These are phyloP conservation scores for Boletus rex-veris DNA, from an alignment of 768 basidiomycete species.

Conservation along the genomic window DNA sequence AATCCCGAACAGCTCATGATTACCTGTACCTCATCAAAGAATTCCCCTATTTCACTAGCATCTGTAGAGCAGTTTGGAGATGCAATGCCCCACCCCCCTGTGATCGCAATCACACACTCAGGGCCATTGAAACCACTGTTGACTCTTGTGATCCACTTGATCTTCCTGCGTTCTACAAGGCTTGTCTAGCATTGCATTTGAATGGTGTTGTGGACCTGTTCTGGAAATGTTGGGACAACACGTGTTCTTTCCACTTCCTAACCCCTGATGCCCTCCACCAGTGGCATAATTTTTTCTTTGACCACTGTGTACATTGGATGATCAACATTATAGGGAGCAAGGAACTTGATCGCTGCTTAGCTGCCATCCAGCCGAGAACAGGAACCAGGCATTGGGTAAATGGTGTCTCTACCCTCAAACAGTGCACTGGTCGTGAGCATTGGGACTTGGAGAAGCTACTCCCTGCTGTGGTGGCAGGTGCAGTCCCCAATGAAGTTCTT, in stretches of 20 bases:
- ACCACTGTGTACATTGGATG: conserved; percentile 14
- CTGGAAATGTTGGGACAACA: conserved; percentile 29
- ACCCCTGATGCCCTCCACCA: not conserved
- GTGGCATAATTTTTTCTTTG: conserved; percentile 19
- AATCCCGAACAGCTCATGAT: no score
- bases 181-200: not conserved
- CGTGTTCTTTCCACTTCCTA: conserved; percentile 19
- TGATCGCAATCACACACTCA: not conserved
- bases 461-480: not conserved
- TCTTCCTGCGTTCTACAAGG: not conserved
- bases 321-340: not conserved
- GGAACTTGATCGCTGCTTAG: conserved; percentile 24
- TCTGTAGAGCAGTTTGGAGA: not conserved
- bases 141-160: not conserved
- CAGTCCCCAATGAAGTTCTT: conserved; percentile 28
- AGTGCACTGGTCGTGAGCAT: conserved; percentile 2
- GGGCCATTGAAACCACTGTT: no score
- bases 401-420: conserved; percentile 6
- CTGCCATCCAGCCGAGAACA: conserved; percentile 16
- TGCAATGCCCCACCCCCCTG: not conserved
- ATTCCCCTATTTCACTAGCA: not conserved
- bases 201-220: conserved; percentile 24
- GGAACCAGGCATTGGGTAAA: conserved; percentile 4
- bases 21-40: not conserved
- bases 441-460: conserved; percentile 6